Evolutionary conservation across 2,329 filamentous ascomycete genomes (phyloP).

Genomic region (Cordyceps tenuipes): DNA sequence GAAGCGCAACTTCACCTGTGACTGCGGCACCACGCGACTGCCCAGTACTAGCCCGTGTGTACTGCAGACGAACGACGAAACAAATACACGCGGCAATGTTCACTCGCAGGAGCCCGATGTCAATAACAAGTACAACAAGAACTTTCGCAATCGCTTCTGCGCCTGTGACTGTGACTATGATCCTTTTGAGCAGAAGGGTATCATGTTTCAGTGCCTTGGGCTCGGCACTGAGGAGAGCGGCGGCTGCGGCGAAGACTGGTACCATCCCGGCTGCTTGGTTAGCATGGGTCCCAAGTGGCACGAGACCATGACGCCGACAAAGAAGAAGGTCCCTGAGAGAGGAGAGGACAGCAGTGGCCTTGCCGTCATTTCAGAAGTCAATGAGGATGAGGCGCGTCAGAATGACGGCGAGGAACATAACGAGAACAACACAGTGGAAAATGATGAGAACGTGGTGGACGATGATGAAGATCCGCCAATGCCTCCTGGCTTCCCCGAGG

Average conservation of each 20-base stretch:
- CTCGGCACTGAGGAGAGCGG: constrained; percentile 71
- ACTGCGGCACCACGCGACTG: constrained; percentile 84
- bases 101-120: constrained; percentile 64
- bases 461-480: constrained; percentile 54
- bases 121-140: constrained; percentile 88
- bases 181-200: constrained; percentile 80
- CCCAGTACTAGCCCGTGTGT: constrained; percentile 63
- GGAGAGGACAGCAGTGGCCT: constrained; percentile 23
- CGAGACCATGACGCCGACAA: constrained; percentile 39
- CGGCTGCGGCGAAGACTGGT: constrained; percentile 96
- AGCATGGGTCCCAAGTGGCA: constrained; percentile 69
- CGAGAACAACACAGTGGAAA: not conserved
- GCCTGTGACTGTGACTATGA: constrained; percentile 84
- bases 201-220: constrained; percentile 96
- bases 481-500: constrained; percentile 77
- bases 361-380: constrained; percentile 42
- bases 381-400: constrained; percentile 22
- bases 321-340: not conserved
- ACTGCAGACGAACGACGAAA: constrained; percentile 63
- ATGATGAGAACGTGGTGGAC: constrained; percentile 40
- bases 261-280: constrained; percentile 86
- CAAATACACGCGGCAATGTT: constrained; percentile 68
- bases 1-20: constrained; percentile 92
- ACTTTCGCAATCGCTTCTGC: constrained; percentile 89
- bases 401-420: constrained; percentile 13